Base-by-base conservation (phyloP, 768 basidiomycete species). In the Russula earlei region DNA sequence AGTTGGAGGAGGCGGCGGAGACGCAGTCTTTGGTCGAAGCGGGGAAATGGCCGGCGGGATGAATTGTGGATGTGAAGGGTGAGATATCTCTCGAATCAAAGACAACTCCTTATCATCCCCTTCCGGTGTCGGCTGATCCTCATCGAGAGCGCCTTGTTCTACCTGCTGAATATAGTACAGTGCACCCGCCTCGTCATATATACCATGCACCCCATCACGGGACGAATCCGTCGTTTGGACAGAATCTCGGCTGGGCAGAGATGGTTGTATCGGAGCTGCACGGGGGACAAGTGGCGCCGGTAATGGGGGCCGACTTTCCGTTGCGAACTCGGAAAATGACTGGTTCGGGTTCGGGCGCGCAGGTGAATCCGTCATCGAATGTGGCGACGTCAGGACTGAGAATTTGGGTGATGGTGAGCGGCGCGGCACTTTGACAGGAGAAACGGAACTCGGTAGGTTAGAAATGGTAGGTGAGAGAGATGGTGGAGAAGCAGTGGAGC, bases 131-230 rank as follows among this genome's bases (percentile, higher is more conserved):
- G 51, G 36, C 43, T 59, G 47, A 15, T 27, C 14, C 14, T 25
- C 62, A 38, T 38, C 63, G 58, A 36, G 40, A 34, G 52, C 10
- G 19, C 49, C 63, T 65, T 69, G 55, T 31, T 76, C 75, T 48
- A 77, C 67, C 59, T 85, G 77, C 56, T 80, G 80, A 79, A 87
- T 83, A 65, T 81, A 85, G 69, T 78, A 86, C 41, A 87, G 67
- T 12, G 84, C 82, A 24, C 81, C 81, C 11, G 81, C 81, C 64
- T 85, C 83, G 52, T 73, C 69, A 46, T 73, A 71, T 25, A 84
- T 63, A 42, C 70, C 70, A 45, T 73, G 40, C 20, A 24, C 65
- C 20, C 67, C 68, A 33, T 66, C 64, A 19, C 19, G 50, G 42
- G 58, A 44, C 11, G 46, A 36, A 42, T 48, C 33, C 22, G 52